A percentile compares a stretch with the other conserved stretches of the same genome.
Evolutionary conservation across 108 stramenopile species (phyloP).

Genomic region (Skeletonema marinoi): DNA sequence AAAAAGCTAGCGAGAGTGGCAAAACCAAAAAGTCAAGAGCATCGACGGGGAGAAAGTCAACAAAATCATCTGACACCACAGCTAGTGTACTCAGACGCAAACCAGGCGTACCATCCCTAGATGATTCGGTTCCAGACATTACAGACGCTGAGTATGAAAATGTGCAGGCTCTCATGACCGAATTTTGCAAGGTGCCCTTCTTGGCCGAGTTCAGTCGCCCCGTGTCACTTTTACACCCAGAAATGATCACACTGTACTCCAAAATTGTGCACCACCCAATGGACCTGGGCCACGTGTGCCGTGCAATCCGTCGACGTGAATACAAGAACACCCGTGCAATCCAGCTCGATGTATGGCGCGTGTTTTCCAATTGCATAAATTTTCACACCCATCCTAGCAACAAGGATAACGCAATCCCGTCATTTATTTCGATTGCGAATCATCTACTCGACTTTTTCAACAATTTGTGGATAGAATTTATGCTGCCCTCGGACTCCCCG

Average conservation of each 20-base stretch:
- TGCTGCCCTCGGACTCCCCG: constrained; percentile 80
- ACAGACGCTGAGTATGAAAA: constrained; percentile 77
- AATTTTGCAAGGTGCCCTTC: constrained; percentile 86
- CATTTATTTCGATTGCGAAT: constrained; percentile 81
- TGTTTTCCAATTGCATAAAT: constrained; percentile 86
- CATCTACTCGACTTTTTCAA: constrained; percentile 89
- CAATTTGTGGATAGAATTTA: constrained; percentile 82
- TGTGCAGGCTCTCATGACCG: constrained; percentile 70
- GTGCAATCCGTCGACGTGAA: constrained; percentile 69
- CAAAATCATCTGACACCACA: constrained; percentile 6
- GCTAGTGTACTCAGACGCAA: constrained; percentile 16
- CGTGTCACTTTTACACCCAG: constrained; percentile 83
- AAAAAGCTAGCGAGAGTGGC: constrained; percentile 12
- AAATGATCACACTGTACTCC: constrained; percentile 74
- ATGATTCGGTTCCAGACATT: constrained; percentile 62
- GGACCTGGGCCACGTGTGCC: constrained; percentile 83
- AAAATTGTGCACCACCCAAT: constrained; percentile 87
- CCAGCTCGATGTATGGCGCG: constrained; percentile 87
- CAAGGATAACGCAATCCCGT: constrained; percentile 77
- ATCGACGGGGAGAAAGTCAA: constrained; percentile 23
- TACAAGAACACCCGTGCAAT: constrained; percentile 75
- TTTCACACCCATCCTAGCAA: constrained; percentile 85
- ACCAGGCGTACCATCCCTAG: constrained; percentile 55
- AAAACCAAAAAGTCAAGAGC: constrained; percentile 24
- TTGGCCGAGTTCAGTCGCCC: constrained; percentile 90